Conservation (phyloP, 352 stramenopile species). For the Pythium angustatum region DNA sequence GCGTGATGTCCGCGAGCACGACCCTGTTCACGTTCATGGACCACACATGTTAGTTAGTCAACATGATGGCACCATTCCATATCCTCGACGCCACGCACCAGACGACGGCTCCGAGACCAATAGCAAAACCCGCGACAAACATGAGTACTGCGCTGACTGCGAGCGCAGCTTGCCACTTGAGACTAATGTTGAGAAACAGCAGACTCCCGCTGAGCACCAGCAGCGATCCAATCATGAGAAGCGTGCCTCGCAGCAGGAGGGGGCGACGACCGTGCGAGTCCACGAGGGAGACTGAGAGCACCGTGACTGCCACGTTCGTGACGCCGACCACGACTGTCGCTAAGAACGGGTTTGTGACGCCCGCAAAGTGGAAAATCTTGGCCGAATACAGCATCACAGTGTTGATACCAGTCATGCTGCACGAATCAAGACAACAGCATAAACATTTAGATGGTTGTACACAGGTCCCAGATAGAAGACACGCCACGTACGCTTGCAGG, state of each 20-base stretch:
- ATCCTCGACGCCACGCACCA: conserved; percentile 42
- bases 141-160: conserved; percentile 78
- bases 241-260: conserved; percentile 68
- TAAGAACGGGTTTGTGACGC: conserved; percentile 84
- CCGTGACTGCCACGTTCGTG: conserved; percentile 75
- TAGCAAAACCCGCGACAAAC: conserved; percentile 85
- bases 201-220: conserved; percentile 68
- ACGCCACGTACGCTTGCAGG: conserved; percentile 76
- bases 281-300: conserved; percentile 78
- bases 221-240: conserved; percentile 73
- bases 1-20: conserved; percentile 86
- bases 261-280: conserved; percentile 72
- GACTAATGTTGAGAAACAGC: conserved; percentile 52
- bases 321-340: conserved; percentile 74
- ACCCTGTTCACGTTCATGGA: conserved; percentile 46
- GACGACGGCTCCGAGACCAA: conserved; percentile 78
- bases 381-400: conserved; percentile 91
- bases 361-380: conserved; percentile 90
- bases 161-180: conserved; percentile 54
- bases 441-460: background rate
- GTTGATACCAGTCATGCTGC: conserved; percentile 89
- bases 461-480: conserved; percentile 7
- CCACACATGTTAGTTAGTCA: background rate
- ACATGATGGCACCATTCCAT: background rate
- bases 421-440: background rate